phyloP scores from a whole-genome alignment of 164 flowering plant genomes.

The Magnolia officinalis region DNA sequence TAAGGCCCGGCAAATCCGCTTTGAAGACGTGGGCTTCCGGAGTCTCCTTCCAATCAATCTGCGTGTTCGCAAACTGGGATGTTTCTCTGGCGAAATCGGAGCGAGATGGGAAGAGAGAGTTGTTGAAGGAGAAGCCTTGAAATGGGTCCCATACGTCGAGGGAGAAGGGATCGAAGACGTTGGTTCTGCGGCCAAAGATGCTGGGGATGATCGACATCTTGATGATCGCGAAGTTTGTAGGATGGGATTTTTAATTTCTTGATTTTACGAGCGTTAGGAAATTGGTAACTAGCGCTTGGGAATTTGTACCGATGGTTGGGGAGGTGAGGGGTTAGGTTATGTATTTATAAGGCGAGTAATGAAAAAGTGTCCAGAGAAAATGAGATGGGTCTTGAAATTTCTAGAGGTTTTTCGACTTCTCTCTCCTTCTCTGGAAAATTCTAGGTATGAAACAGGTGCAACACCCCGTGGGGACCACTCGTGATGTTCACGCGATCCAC shows the following conservation, averaged over 20 bases:
- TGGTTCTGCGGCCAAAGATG: conserved; percentile 12
- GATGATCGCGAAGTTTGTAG: background rate
- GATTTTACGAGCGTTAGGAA: no score
- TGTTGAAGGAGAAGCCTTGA: conserved; percentile 4
- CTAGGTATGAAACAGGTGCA: no score
- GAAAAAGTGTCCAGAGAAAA: background rate
- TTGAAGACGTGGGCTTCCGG: conserved; percentile 39
- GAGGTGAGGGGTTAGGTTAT: background rate
- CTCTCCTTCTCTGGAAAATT: no score
- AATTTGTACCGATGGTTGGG: background rate
- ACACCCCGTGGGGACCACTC: no score
- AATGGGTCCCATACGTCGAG: conserved; percentile 16
- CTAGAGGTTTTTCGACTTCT: background rate
- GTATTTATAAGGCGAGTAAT: background rate
- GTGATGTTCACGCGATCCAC: no score
- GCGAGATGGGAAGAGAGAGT: background rate
- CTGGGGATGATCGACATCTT: conserved; percentile 9
- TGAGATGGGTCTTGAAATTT: background rate
- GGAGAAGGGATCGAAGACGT: conserved; percentile 18
- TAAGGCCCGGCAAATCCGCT: conserved; percentile 40
- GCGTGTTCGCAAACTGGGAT: conserved; percentile 18
- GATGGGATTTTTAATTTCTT: no score
- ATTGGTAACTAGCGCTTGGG: background rate
- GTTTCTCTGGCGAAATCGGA: conserved; percentile 12
- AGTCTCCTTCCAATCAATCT: conserved; percentile 43